A percentile compares a stretch with the other conserved stretches of the same genome.
These are phyloP conservation scores for Phytopythium mirpurense DNA, from an alignment of 352 stramenopile genomes.

Conservation along the genomic window DNA sequence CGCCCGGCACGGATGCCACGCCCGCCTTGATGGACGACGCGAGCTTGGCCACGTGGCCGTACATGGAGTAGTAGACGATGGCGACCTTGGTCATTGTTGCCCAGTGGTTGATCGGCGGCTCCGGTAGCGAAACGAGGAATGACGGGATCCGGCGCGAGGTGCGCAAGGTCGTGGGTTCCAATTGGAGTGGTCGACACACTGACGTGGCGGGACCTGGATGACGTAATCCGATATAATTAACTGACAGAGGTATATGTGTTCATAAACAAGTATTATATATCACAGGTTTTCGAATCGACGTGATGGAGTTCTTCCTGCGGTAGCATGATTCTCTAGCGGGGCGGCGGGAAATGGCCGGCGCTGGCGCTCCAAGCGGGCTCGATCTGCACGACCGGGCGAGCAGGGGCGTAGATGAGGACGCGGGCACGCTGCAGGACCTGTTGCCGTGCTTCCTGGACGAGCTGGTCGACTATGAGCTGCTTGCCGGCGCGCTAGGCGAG, in stretches of 20 bases:
- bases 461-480: slow-evolving; percentile 20
- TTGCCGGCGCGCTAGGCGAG: slow-evolving; percentile 2
- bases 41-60: slow-evolving; percentile 74
- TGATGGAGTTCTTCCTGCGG: too few species aligned
- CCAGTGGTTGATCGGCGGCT: background rate
- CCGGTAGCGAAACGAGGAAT: too few species aligned
- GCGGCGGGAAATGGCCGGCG: background rate
- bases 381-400: background rate
- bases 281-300: too few species aligned
- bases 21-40: slow-evolving; percentile 59
- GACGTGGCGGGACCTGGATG: too few species aligned
- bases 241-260: too few species aligned
- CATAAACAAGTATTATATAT: too few species aligned
- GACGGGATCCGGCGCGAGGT: too few species aligned
- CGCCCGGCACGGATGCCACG: slow-evolving; percentile 44
- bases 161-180: too few species aligned
- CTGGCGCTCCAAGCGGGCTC: background rate
- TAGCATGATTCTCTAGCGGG: too few species aligned
- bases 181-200: too few species aligned
- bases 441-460: slow-evolving; percentile 26
- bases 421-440: slow-evolving; percentile 9
- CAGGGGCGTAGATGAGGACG: slow-evolving; percentile 7
- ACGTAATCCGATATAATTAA: too few species aligned
- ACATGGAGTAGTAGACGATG: slow-evolving; percentile 81
- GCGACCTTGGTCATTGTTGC: slow-evolving; percentile 49